These are phyloP conservation scores for Boletus sensibilis DNA, from an alignment of 768 basidiomycete genomes.

Conservation along the genomic window DNA sequence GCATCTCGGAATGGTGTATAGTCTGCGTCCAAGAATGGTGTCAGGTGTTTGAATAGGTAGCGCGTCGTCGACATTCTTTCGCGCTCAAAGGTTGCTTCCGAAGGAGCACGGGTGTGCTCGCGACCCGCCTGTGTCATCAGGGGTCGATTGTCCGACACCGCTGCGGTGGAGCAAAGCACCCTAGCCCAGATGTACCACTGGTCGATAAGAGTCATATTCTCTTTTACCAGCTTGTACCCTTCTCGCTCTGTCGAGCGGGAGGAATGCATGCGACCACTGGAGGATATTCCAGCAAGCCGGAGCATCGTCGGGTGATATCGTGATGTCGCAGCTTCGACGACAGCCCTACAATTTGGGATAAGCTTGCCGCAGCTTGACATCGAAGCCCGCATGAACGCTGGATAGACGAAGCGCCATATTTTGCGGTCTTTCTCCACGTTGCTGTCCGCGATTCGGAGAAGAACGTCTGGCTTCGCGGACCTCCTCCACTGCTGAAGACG, in stretches of 20 bases:
- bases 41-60: slow-evolving; percentile 80
- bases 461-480: slow-evolving; percentile 51
- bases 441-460: slow-evolving; percentile 73
- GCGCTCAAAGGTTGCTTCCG: slow-evolving; percentile 73
- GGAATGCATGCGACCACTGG: slow-evolving; percentile 40
- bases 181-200: slow-evolving; percentile 88
- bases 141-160: slow-evolving; percentile 60
- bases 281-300: slow-evolving; percentile 69
- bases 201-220: slow-evolving; percentile 58
- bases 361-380: slow-evolving; percentile 48
- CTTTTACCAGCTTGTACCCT: slow-evolving; percentile 49
- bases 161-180: slow-evolving; percentile 79
- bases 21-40: slow-evolving; percentile 86
- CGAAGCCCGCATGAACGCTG: slow-evolving; percentile 58
- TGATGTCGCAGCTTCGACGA: slow-evolving; percentile 63
- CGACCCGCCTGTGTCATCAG: slow-evolving; percentile 52
- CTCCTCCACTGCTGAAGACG: slow-evolving; percentile 69
- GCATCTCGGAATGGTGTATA: slow-evolving; percentile 80
- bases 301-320: slow-evolving; percentile 73
- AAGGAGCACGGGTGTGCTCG: slow-evolving; percentile 68
- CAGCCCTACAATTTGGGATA: slow-evolving; percentile 56
- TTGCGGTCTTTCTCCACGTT: slow-evolving; percentile 61
- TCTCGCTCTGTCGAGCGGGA: slow-evolving; percentile 51
- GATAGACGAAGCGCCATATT: slow-evolving; percentile 74
- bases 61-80: slow-evolving; percentile 81